Conservation (phyloP, 768 basidiomycete genomes). For the Coprinopsis strossmayeri region DNA sequence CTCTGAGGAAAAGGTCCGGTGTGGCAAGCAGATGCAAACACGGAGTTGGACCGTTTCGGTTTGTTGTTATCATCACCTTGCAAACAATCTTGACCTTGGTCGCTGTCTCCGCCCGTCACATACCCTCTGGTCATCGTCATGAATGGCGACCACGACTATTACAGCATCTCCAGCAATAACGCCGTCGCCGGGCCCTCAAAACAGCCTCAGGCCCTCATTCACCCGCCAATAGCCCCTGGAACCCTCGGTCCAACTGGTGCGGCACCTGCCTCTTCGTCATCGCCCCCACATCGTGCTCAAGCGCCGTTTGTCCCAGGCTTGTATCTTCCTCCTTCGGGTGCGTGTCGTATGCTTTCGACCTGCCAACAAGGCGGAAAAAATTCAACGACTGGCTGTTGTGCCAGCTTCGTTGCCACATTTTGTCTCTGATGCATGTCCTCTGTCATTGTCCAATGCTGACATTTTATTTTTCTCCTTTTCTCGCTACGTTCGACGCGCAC, state of each 20-base stretch:
- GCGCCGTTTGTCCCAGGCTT: slow-evolving; percentile 24
- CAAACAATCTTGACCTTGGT: slow-evolving; percentile 10
- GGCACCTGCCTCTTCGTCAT: slow-evolving; percentile 15
- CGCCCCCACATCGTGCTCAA: slow-evolving; percentile 23
- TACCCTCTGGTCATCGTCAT: slow-evolving; percentile 23
- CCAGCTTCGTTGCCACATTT: no score
- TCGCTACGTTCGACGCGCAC: slow-evolving; percentile 6
- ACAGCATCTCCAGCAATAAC: slow-evolving; percentile 21
- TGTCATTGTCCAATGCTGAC: slow-evolving; percentile 1
- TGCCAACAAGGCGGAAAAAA: no score
- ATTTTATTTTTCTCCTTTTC: slow-evolving; percentile 6
- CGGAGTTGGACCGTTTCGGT: slow-evolving; percentile 9
- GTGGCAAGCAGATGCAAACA: slow-evolving; percentile 9
- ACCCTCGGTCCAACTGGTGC: slow-evolving; percentile 5
- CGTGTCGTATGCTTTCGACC: slow-evolving; percentile 11
- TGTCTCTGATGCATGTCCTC: no score
- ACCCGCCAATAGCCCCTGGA: slow-evolving; percentile 17
- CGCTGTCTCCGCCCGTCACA: slow-evolving; percentile 15
- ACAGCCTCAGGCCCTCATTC: slow-evolving; percentile 17
- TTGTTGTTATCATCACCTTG: slow-evolving; percentile 8
- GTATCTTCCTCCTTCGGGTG: slow-evolving; percentile 38
- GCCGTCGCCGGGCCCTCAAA: slow-evolving; percentile 62
- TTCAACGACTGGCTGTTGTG: no score
- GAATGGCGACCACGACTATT: slow-evolving; percentile 29
- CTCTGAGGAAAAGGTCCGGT: background rate